Conservation (phyloP, 192 early-diverging fungal species). For the Podila verticillata region DNA sequence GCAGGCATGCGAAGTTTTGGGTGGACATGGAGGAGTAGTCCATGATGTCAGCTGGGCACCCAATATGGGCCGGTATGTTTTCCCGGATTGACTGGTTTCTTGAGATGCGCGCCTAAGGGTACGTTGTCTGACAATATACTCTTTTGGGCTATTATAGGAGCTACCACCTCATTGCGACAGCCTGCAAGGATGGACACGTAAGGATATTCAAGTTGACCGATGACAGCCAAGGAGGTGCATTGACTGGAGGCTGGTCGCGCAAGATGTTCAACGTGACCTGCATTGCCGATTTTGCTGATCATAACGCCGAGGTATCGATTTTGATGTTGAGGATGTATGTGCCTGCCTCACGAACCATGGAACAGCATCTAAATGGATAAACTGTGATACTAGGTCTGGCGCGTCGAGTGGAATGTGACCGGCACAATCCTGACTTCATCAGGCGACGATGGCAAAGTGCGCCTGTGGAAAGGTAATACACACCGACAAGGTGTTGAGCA, state of each 20-base stretch:
- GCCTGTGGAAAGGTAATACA: slow-evolving; percentile 78
- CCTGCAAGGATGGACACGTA: slow-evolving; percentile 78
- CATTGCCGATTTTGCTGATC: slow-evolving; percentile 70
- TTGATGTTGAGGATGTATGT: too few species aligned
- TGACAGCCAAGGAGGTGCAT: slow-evolving; percentile 40
- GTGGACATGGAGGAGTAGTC: slow-evolving; percentile 70
- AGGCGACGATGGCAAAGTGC: slow-evolving; percentile 85
- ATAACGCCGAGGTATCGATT: slow-evolving; percentile 61
- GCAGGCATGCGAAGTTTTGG: slow-evolving; percentile 65
- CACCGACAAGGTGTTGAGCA: too few species aligned
- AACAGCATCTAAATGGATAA: too few species aligned
- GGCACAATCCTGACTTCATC: slow-evolving; percentile 82
- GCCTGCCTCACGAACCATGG: too few species aligned
- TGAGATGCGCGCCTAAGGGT: background rate
- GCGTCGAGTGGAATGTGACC: slow-evolving; percentile 88
- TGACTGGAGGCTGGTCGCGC: slow-evolving; percentile 43
- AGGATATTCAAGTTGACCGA: slow-evolving; percentile 79
- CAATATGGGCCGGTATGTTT: slow-evolving; percentile 66
- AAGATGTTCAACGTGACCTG: slow-evolving; percentile 62
- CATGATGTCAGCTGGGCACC: slow-evolving; percentile 78
- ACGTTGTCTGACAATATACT: background rate
- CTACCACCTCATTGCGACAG: slow-evolving; percentile 87
- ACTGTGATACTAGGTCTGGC: slow-evolving; percentile 68
- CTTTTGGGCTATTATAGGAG: slow-evolving; percentile 48
- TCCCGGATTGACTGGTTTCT: background rate